phyloP scores from a whole-genome alignment of 2,329 filamentous ascomycete genomes.

The Rosellinia necatrix region DNA sequence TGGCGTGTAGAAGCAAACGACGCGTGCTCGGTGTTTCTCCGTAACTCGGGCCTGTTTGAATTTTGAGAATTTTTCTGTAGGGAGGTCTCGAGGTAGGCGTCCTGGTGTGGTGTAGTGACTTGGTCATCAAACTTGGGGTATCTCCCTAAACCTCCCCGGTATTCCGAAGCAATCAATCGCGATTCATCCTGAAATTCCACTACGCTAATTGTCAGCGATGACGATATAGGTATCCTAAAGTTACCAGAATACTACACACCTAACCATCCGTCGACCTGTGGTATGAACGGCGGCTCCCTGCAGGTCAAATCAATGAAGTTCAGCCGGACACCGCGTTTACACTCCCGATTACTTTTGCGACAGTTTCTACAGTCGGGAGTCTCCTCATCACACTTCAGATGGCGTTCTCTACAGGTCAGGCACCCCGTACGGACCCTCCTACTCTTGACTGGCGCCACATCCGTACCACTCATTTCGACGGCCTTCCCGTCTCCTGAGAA shows the following conservation, averaged over 20 bases:
- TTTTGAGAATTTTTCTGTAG: conserved; percentile 33
- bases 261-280: conserved; percentile 67
- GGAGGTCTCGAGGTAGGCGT: conserved; percentile 35
- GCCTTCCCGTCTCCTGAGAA: conserved; percentile 27
- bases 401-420: conserved; percentile 84
- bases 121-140: conserved; percentile 65
- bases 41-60: conserved; percentile 30
- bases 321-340: conserved; percentile 82
- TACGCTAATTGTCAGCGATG: conserved; percentile 36
- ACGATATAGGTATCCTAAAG: neutral
- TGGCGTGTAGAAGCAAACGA: conserved; percentile 29
- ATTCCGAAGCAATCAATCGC: conserved; percentile 86
- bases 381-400: conserved; percentile 88
- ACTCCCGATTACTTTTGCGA: conserved; percentile 81
- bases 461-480: conserved; percentile 33
- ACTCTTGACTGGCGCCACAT: conserved; percentile 59
- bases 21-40: conserved; percentile 30
- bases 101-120: conserved; percentile 36
- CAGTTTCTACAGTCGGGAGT: conserved; percentile 73
- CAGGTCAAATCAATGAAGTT: conserved; percentile 90
- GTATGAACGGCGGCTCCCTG: conserved; percentile 67
- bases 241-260: conserved; percentile 45
- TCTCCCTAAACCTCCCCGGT: conserved; percentile 74
- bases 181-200: conserved; percentile 89
- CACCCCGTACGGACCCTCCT: conserved; percentile 89